phyloP scores from a whole-genome alignment of 2,329 filamentous ascomycete species.

The Aureobasidium mangrovei region DNA sequence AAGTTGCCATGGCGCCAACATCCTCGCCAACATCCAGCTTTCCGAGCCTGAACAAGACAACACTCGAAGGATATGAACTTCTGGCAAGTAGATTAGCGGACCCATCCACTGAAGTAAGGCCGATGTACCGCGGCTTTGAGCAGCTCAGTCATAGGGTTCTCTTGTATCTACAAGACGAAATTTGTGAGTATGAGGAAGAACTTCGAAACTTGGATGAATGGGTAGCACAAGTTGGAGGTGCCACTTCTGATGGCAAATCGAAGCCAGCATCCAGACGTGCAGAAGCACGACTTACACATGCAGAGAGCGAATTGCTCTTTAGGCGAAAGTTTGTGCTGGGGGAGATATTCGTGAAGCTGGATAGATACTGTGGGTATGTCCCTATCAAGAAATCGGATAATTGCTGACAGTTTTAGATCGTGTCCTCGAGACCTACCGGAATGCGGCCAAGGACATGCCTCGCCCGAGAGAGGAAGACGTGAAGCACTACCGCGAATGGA shows the following conservation, averaged over 20 bases:
- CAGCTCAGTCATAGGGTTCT: conserved; percentile 73
- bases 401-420: conserved; percentile 38
- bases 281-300: conserved; percentile 38
- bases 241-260: conserved; percentile 16
- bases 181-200: conserved; percentile 71
- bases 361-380: conserved; percentile 53
- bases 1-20: conserved; percentile 1
- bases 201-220: conserved; percentile 59
- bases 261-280: conserved; percentile 51
- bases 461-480: conserved; percentile 45
- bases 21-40: not conserved
- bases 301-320: conserved; percentile 49
- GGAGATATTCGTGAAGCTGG: conserved; percentile 56
- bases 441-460: conserved; percentile 43
- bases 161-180: conserved; percentile 76
- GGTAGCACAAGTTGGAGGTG: conserved; percentile 35
- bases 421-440: conserved; percentile 50
- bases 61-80: conserved; percentile 50
- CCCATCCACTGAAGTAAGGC: conserved; percentile 27
- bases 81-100: conserved; percentile 35
- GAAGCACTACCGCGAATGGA: conserved; percentile 46
- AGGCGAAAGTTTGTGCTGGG: conserved; percentile 53
- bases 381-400: conserved; percentile 17
- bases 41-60: conserved; percentile 23
- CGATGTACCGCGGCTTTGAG: conserved; percentile 77